These are phyloP conservation scores for Fragaria nilgerrensis DNA, from an alignment of 306 rosid species.

Conservation along the genomic window DNA sequence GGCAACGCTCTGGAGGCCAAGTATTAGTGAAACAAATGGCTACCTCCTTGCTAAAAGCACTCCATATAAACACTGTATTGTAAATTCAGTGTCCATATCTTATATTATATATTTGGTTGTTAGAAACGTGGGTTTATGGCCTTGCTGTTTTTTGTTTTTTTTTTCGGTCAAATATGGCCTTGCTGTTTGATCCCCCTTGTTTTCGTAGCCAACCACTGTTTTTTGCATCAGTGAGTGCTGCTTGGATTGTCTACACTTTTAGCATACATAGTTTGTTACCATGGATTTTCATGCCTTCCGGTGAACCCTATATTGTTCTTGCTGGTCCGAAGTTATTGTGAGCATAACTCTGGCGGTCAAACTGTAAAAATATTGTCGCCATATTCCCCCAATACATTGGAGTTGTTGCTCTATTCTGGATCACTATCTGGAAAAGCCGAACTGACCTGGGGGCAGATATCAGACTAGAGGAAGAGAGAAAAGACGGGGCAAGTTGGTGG, in stretches of 20 bases:
- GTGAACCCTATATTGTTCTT: background rate
- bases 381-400: too few relatives aligned
- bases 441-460: too few relatives aligned
- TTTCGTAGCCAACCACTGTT: background rate
- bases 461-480: too few relatives aligned
- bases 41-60: conserved; percentile 91
- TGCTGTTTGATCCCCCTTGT: background rate
- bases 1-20: conserved; percentile 78
- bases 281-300: background rate
- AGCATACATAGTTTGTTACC: background rate
- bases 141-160: background rate
- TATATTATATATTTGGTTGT: conserved; percentile 18
- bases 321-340: background rate
- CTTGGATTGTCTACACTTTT: background rate
- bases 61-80: conserved; percentile 95
- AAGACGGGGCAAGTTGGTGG: too few relatives aligned
- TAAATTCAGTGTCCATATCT: conserved; percentile 33
- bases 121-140: background rate
- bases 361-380: too few relatives aligned
- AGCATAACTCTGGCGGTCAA: background rate
- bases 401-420: too few relatives aligned
- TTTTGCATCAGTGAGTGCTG: conserved; percentile 7
- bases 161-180: too few relatives aligned
- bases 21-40: conserved; percentile 99
- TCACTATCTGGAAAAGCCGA: too few relatives aligned